A percentile compares a stretch with the other conserved stretches of the same genome.
These are phyloP conservation scores for Thinopyrum elongatum DNA, from an alignment of 176 grass and related monocot genomes.

Conservation along the genomic window DNA sequence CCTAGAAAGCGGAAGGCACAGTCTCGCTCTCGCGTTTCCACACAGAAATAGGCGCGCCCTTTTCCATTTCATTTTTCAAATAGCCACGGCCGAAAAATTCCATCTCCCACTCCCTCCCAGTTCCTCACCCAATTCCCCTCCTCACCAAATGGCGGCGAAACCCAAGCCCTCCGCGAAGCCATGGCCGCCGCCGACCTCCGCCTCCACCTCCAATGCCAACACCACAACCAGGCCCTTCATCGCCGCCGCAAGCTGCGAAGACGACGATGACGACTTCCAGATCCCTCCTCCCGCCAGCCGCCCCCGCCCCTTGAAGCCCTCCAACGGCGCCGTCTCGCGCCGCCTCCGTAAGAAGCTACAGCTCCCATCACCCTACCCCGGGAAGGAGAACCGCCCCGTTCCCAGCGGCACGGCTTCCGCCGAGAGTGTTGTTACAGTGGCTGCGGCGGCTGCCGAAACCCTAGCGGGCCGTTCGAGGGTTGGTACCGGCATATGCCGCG, in stretches of 20 bases:
- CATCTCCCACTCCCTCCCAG: neutral
- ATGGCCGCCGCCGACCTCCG: neutral
- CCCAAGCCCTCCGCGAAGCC: conserved; percentile 35
- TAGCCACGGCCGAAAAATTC: neutral
- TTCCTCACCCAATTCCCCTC: neutral
- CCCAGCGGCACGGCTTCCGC: neutral
- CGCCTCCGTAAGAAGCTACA: conserved; percentile 48
- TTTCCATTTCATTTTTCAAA: conserved; percentile 32
- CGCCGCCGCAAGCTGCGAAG: neutral
- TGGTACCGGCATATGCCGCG: conserved; percentile 1
- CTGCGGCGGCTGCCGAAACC: conserved; percentile 15
- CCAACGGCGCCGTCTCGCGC: conserved; percentile 19
- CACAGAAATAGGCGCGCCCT: neutral
- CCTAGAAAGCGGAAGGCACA: no score
- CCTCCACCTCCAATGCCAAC: neutral
- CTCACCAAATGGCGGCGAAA: conserved; percentile 35
- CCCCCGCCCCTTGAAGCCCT: conserved; percentile 40
- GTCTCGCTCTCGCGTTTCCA: neutral
- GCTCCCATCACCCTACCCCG: conserved; percentile 5
- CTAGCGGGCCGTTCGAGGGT: conserved; percentile 31
- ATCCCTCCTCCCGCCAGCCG: conserved; percentile 32
- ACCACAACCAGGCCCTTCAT: neutral
- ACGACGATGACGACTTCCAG: conserved; percentile 67
- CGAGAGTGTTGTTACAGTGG: neutral
- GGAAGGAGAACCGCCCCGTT: conserved; percentile 52